A percentile compares a stretch with the other conserved stretches of the same genome.
phyloP scores from a whole-genome alignment of 495 filamentous ascomycete species.

The Trichoderma asperelloides region DNA sequence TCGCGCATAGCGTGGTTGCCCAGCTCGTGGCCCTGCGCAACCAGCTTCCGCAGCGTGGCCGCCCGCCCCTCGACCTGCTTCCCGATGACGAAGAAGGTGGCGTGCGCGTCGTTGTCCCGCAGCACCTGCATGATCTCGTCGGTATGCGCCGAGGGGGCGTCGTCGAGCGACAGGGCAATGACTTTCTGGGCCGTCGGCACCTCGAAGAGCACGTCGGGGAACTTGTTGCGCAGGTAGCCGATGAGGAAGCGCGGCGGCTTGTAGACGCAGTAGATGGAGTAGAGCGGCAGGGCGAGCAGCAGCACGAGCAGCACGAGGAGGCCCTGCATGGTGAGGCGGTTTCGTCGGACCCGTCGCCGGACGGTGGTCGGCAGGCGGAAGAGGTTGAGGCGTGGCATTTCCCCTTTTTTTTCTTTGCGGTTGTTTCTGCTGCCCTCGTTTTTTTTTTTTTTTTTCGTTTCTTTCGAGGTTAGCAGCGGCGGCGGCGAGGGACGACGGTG shows the following conservation, averaged over 20 bases:
- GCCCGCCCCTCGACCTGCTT: constrained; percentile 57
- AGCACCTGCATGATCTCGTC: constrained; percentile 59
- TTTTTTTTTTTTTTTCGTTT: too few species aligned
- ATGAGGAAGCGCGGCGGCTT: constrained; percentile 63
- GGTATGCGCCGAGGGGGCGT: constrained; percentile 68
- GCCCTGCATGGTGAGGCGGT: constrained; percentile 47
- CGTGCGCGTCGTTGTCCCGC: constrained; percentile 44
- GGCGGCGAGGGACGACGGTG: not conserved
- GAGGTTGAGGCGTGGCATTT: constrained; percentile 32
- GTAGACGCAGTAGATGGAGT: constrained; percentile 59
- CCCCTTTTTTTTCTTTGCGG: constrained; percentile 1
- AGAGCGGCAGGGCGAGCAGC: constrained; percentile 36
- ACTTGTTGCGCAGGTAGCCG: constrained; percentile 54
- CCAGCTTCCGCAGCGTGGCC: constrained; percentile 47
- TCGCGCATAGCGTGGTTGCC: constrained; percentile 84
- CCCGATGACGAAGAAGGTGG: constrained; percentile 77
- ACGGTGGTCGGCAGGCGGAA: constrained; percentile 42
- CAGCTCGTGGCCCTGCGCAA: constrained; percentile 59
- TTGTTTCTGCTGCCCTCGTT: not conserved
- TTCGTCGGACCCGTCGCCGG: constrained; percentile 45
- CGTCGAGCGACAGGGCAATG: constrained; percentile 77
- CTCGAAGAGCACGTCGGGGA: constrained; percentile 70
- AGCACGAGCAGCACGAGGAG: constrained; percentile 37
- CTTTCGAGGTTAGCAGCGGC: not conserved
- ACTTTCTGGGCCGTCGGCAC: constrained; percentile 45